Evolutionary conservation across 805 yeast species (phyloP), one percentile per base, ranked within the genome.

Genomic region (Starmerella powellii): DNA sequence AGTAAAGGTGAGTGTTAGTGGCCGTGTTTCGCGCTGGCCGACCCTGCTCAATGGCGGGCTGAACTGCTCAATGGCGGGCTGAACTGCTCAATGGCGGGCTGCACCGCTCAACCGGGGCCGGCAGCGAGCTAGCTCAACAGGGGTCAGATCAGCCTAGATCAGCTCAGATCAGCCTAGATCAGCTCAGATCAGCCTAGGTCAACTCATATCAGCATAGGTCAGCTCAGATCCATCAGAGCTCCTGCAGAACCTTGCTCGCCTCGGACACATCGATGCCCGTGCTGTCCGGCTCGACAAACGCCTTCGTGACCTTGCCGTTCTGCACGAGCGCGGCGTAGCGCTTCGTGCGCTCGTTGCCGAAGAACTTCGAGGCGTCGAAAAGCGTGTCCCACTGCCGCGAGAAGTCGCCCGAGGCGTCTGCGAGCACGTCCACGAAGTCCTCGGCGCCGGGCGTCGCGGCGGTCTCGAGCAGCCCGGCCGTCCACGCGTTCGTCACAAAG

Each of bases 401-500:
- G 57, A 85, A 82, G 38, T 74, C 78, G 20, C 80, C 94, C 42
- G 66, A 62, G n/a, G 91, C 78, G 61, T 86, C 95, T 32, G 94
- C 84, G 10, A 45, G 33, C 50, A 85, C 67, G 58, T 80, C 73
- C 42, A 71, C 68, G 41, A 78, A 62, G 41, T 64, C 61, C 34
- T 52, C 52, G 16, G 49, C 54, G 23, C 42, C 51, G 8, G 53
- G 56, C 12, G 41, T 44, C 16, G 40, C 42, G 3, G 44, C 41
- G 17, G 31, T 29, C n/a, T 23, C 42, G 13, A 51, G 39, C 28
- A 64, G 46, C 1, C 44, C 55, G 42, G 76, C 71, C 34, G 73
- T 74, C 94, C 94, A 86, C 0, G 91, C 87, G 53, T 74, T 72
- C 56, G 78, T 74, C 38, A 85, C 95, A 60, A 86, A 86, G 2